Conservation (phyloP, 441 rosid genomes). For the Croton laevigatus region DNA sequence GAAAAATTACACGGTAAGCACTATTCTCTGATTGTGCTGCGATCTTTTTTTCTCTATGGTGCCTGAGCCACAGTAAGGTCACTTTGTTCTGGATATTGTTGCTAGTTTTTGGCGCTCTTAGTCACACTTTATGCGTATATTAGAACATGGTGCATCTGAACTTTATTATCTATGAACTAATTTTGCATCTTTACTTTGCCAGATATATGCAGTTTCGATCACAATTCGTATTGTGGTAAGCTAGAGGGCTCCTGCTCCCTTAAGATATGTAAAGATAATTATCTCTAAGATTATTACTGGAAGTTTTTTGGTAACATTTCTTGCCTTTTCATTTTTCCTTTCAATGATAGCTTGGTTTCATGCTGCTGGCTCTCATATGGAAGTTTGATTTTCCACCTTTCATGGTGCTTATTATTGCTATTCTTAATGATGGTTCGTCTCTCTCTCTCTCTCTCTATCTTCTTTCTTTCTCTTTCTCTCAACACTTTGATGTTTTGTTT, state of each 20-base stretch:
- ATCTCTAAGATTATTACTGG: background rate
- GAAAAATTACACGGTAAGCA: constrained; percentile 90
- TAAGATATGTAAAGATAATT: background rate
- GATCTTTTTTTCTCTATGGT: background rate
- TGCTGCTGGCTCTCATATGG: constrained; percentile 97
- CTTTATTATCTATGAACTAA: constrained; percentile 12
- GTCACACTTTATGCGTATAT: background rate
- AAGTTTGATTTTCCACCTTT: constrained; percentile 97
- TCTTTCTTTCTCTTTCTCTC: background rate
- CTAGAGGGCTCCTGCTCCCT: constrained; percentile 6
- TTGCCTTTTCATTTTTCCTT: constrained; percentile 4
- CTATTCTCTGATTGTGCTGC: background rate
- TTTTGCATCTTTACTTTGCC: constrained; percentile 26
- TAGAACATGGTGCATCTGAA: background rate
- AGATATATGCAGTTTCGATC: constrained; percentile 96
- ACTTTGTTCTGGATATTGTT: background rate
- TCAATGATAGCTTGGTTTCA: constrained; percentile 70
- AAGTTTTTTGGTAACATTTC: background rate
- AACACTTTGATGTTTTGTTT: background rate
- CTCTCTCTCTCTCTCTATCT: background rate
- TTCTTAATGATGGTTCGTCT: constrained; percentile 87
- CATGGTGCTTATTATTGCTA: constrained; percentile 97
- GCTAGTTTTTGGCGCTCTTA: background rate
- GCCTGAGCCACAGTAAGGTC: background rate
- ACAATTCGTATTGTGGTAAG: constrained; percentile 97